Percentiles rank a stretch among this genome's conserved stretches.
These are phyloP conservation scores for Picochlorum sp. DNA, from an alignment of 139 green algal species.

Conservation along the genomic window DNA sequence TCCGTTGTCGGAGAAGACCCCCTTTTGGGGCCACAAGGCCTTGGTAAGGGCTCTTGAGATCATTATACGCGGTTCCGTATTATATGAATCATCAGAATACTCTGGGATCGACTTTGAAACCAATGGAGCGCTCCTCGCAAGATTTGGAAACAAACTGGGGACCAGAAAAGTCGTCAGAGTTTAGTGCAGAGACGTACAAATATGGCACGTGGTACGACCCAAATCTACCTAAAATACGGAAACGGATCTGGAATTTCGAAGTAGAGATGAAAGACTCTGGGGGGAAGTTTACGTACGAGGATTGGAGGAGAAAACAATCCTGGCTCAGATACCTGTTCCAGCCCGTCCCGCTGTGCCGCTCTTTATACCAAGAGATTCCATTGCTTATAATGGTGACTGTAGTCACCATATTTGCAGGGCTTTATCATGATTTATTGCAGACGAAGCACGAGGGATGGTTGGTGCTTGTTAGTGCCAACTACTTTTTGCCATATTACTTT, in stretches of 20 bases:
- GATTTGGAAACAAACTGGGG: too few species aligned
- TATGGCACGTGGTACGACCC: neutral
- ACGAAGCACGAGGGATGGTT: constrained; percentile 5
- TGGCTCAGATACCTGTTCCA: neutral
- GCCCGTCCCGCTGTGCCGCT: neutral
- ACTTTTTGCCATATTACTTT: constrained; percentile 13
- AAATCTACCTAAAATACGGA: neutral
- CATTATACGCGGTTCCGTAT: too few species aligned
- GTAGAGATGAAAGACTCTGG: neutral
- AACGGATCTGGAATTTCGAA: neutral
- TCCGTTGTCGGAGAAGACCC: too few species aligned
- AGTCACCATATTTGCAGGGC: neutral
- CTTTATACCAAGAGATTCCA: neutral
- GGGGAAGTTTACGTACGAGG: neutral
- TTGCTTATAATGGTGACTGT: neutral
- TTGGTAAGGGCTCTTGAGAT: too few species aligned
- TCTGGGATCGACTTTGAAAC: too few species aligned
- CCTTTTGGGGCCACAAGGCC: too few species aligned
- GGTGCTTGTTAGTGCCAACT: neutral
- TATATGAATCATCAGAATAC: too few species aligned
- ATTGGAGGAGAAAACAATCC: neutral
- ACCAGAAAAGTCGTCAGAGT: too few species aligned
- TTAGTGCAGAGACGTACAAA: too few species aligned
- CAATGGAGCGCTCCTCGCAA: too few species aligned
- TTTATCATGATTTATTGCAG: neutral